Conservation (phyloP, 2,329 filamentous ascomycete genomes). For the Coniochaeta ligniaria region DNA sequence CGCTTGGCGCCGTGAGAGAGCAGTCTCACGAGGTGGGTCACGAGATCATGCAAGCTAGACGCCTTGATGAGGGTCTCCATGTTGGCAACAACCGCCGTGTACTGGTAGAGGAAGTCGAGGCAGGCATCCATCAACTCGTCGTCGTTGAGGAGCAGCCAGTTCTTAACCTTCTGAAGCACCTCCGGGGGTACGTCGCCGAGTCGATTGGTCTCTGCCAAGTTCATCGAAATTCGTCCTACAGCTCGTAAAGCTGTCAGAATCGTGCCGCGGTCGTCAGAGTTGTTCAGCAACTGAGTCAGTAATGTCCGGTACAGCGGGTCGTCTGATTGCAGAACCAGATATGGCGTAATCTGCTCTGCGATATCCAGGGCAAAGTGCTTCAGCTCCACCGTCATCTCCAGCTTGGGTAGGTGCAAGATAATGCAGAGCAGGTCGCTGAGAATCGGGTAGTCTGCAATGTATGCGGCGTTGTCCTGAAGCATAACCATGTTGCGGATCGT, state of each 20-base stretch:
- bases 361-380: conserved; percentile 90
- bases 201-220: conserved; percentile 70
- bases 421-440: conserved; percentile 80
- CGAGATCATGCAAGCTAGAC: conserved; percentile 57
- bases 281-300: conserved; percentile 43
- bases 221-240: conserved; percentile 82
- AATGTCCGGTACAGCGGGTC: conserved; percentile 77
- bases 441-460: conserved; percentile 67
- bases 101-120: conserved; percentile 93
- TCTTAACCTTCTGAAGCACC: conserved; percentile 60
- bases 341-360: conserved; percentile 82
- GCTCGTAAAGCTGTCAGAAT: conserved; percentile 76
- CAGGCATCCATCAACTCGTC: conserved; percentile 84
- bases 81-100: conserved; percentile 79
- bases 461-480: conserved; percentile 78
- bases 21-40: conserved; percentile 72
- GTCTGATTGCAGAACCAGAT: conserved; percentile 61
- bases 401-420: conserved; percentile 66
- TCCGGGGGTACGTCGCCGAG: conserved; percentile 62
- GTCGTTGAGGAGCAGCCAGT: conserved; percentile 76
- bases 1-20: conserved; percentile 67
- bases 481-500: conserved; percentile 96
- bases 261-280: conserved; percentile 69
- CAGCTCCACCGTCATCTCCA: conserved; percentile 69
- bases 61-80: conserved; percentile 64